Base-by-base conservation (phyloP, 1,284 basidiomycete species). In the Ustilago loliicola region DNA sequence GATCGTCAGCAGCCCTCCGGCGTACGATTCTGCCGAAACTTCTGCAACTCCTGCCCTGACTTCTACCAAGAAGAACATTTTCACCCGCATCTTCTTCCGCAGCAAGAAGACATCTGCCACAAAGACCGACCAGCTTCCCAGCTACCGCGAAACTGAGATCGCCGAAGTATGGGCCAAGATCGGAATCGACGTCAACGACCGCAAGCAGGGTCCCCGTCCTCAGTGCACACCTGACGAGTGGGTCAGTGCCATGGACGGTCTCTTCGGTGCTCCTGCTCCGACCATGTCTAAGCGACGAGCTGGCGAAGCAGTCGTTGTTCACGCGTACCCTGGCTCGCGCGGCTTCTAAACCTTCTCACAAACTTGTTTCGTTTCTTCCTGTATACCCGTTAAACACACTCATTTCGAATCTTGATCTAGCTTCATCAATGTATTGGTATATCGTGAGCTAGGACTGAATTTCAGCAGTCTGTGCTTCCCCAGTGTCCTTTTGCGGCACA, bases 121-220 rank as follows among this genome's bases (percentile, higher is more conserved):
- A 11, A 29, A 21, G 10, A 48, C 40, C 5, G 51, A 63, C 7
- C 7, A 13, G 40, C 61, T 65, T 13, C 77, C 77, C 2, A 67
- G 61, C 56, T 79, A 79, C 58, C 68, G 70, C 34, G 72, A 79
- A 17, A 51, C 57, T 21, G 66, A 72, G 48, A 38, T 79, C n/a
- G 56, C 55, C 13, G 42, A 56, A 21, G 57, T 72, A 0, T 79
- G 77, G 77, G 69, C 72, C 21, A 56, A 69, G 25, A 48, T 79
- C 11, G 77, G 77, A 19, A 72, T 79, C 40, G 69, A 79, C 29
- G 21, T 79, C 58, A 63, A 79, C 61, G 53, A 79, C 32, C 63
- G 64, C 53, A 69, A 56, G 51, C 68, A 72, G 2, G 77, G 72
- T 5, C 77, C 77, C 19, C 47, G 51, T 8, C 77, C 77, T 17